Conservation (phyloP, 179 eudicot genomes). For the Dionaea muscipula region DNA sequence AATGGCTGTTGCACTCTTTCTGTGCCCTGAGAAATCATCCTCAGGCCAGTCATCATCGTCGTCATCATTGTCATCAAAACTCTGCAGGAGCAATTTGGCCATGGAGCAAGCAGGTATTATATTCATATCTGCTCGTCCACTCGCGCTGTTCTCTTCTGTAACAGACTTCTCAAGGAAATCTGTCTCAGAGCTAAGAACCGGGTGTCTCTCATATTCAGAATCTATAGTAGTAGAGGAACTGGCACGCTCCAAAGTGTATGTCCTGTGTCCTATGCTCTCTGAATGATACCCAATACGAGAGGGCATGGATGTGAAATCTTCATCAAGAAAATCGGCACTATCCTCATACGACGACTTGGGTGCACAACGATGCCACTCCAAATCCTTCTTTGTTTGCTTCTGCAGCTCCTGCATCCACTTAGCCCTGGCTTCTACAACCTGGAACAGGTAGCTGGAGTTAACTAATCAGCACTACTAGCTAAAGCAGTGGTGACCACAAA, state of each 20-base stretch:
- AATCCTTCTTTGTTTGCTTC: constrained; percentile 45
- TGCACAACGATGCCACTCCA: constrained; percentile 26
- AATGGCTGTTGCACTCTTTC: constrained; percentile 25
- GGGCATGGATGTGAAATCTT: constrained; percentile 21
- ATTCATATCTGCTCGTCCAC: constrained; percentile 16
- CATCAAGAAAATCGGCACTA: constrained; percentile 26
- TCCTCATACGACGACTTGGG: constrained; percentile 14
- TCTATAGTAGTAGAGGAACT: constrained; percentile 25
- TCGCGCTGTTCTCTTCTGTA: constrained; percentile 33
- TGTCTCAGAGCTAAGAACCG: constrained; percentile 23
- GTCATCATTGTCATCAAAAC: constrained; percentile 33
- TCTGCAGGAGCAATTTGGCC: constrained; percentile 18
- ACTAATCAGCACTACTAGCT: too few relatives aligned
- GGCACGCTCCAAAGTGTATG: constrained; percentile 30
- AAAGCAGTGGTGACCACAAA: too few relatives aligned
- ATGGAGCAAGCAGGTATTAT: constrained; percentile 16
- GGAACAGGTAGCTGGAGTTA: not conserved
- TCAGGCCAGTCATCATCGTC: constrained; percentile 72
- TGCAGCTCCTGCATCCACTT: constrained; percentile 84
- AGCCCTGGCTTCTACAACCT: constrained; percentile 60
- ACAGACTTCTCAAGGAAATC: constrained; percentile 38
- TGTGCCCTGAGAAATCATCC: constrained; percentile 42
- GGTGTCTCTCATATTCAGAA: constrained; percentile 40
- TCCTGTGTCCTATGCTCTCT: constrained; percentile 18
- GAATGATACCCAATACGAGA: constrained; percentile 23